phyloP scores from a whole-genome alignment of 306 rosid species.

The Prunus armeniaca region DNA sequence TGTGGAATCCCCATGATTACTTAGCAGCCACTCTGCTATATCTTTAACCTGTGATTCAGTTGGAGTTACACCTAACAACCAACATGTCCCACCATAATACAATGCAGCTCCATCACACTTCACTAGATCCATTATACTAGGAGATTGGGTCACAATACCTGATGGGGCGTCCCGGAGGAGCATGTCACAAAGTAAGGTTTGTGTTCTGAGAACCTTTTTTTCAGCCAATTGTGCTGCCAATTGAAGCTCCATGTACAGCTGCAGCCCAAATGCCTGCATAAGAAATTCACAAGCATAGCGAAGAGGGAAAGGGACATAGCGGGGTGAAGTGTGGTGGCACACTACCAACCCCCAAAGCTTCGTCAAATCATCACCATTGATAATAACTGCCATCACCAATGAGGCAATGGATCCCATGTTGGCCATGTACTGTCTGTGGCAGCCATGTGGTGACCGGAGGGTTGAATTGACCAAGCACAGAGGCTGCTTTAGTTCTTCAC shows the following conservation, averaged over 20 bases:
- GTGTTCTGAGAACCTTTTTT: slow-evolving; percentile 60
- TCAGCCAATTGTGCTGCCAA: slow-evolving; percentile 64
- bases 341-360: slow-evolving; percentile 90
- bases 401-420: slow-evolving; percentile 82
- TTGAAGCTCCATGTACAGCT: slow-evolving; percentile 71
- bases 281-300: slow-evolving; percentile 88
- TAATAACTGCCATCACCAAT: slow-evolving; percentile 56
- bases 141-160: slow-evolving; percentile 63
- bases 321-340: slow-evolving; percentile 73
- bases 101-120: slow-evolving; percentile 88
- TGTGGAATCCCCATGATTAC: slow-evolving; percentile 60
- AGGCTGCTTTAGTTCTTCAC: slow-evolving; percentile 56
- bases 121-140: slow-evolving; percentile 75
- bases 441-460: slow-evolving; percentile 68
- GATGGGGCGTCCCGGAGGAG: slow-evolving; percentile 71
- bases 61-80: slow-evolving; percentile 77
- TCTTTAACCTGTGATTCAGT: slow-evolving; percentile 69
- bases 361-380: slow-evolving; percentile 46
- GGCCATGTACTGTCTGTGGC: slow-evolving; percentile 71
- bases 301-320: slow-evolving; percentile 75
- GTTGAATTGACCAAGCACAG: slow-evolving; percentile 83
- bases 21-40: slow-evolving; percentile 65
- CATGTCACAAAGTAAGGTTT: slow-evolving; percentile 81
- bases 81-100: slow-evolving; percentile 57
- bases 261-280: slow-evolving; percentile 76